These are phyloP conservation scores for Coemansia sp. DNA, from an alignment of 192 early-diverging fungal species.

Conservation along the genomic window DNA sequence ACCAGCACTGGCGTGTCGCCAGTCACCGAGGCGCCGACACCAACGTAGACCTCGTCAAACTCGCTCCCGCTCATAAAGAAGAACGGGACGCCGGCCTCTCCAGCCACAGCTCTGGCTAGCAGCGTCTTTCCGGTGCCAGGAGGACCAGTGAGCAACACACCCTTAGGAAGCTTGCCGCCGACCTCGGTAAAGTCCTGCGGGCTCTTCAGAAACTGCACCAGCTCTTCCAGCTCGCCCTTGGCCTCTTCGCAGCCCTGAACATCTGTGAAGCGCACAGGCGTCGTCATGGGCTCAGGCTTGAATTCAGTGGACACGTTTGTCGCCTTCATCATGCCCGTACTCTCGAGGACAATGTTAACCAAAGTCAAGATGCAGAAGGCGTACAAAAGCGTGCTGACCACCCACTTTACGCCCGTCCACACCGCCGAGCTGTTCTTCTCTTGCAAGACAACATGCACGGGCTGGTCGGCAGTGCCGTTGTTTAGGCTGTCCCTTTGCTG, in stretches of 20 bases:
- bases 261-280: slow-evolving; percentile 79
- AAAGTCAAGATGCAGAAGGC: slow-evolving; percentile 73
- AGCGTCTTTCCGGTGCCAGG: slow-evolving; percentile 99
- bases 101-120: slow-evolving; percentile 93
- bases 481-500: background rate
- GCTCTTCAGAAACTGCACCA: slow-evolving; percentile 93
- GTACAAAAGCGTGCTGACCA: slow-evolving; percentile 38
- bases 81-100: slow-evolving; percentile 97
- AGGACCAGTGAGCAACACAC: slow-evolving; percentile 82
- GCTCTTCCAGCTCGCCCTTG: slow-evolving; percentile 94
- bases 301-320: slow-evolving; percentile 30
- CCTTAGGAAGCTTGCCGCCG: slow-evolving; percentile 95
- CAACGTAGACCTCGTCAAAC: slow-evolving; percentile 99
- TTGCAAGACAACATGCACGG: slow-evolving; percentile 43
- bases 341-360: slow-evolving; percentile 67
- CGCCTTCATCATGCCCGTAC: slow-evolving; percentile 67
- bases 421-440: slow-evolving; percentile 28
- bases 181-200: slow-evolving; percentile 89
- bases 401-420: slow-evolving; percentile 40
- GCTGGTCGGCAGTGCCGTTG: slow-evolving; percentile 26
- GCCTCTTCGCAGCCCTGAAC: slow-evolving; percentile 98
- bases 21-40: slow-evolving; percentile 78
- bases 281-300: slow-evolving; percentile 36
- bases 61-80: slow-evolving; percentile 98
- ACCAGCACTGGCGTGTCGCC: slow-evolving; percentile 52